A percentile compares a stretch with the other conserved stretches of the same genome.
Conservation (phyloP, 768 basidiomycete species). For the Calocybe cyanea region DNA sequence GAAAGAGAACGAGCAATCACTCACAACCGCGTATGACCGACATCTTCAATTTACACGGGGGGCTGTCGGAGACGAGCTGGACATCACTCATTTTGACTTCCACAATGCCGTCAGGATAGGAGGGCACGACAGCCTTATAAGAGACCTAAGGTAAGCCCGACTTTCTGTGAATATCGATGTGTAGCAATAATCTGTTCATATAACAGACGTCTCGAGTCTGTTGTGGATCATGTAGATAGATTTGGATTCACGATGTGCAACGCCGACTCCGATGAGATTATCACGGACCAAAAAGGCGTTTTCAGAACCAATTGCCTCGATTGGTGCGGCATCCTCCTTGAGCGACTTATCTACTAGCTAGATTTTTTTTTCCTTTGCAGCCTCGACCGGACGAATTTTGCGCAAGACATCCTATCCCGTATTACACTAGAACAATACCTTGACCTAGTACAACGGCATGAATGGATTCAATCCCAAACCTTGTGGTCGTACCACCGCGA, state of each 20-base stretch:
- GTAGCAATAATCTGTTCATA: background rate
- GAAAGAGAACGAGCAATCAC: constrained; percentile 86
- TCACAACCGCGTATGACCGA: constrained; percentile 79
- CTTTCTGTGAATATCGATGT: background rate
- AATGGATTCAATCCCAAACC: constrained; percentile 64
- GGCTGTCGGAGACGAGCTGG: constrained; percentile 62
- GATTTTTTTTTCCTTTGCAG: too few species aligned
- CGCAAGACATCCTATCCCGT: constrained; percentile 91
- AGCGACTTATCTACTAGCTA: too few species aligned
- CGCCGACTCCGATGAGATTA: constrained; percentile 55
- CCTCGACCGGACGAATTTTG: constrained; percentile 95
- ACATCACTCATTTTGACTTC: constrained; percentile 92
- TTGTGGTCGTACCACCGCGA: constrained; percentile 90
- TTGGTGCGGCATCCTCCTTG: constrained; percentile 51
- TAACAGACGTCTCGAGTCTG: constrained; percentile 53
- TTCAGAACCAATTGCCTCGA: constrained; percentile 96
- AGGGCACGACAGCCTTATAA: constrained; percentile 84
- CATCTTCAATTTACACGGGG: constrained; percentile 69
- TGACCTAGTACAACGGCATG: constrained; percentile 63
- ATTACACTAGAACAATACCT: constrained; percentile 81
- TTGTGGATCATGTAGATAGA: constrained; percentile 63
- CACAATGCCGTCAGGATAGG: constrained; percentile 75
- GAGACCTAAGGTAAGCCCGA: constrained; percentile 58
- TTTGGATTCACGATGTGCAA: constrained; percentile 88
- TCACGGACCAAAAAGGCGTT: constrained; percentile 88